Evolutionary conservation across 495 filamentous ascomycete genomes (phyloP), one percentile per base, ranked within the genome.

Genomic region (Podospora tetraspora): DNA sequence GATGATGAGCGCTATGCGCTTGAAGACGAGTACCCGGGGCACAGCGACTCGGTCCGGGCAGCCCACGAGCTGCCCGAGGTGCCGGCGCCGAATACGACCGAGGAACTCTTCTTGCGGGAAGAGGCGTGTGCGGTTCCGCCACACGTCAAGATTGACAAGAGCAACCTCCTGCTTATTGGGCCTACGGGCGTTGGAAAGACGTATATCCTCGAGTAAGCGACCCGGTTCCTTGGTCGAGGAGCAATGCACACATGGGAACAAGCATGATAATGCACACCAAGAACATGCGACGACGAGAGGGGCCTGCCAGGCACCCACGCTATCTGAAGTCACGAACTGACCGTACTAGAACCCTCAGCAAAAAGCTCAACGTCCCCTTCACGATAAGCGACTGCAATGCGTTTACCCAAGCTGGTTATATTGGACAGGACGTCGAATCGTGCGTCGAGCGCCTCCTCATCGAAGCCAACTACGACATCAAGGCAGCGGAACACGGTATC

Each of bases 101-200:
- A 81, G 65, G 66, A 68, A 25, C 79, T 79, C 59, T 80, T 79
- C 65, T 74, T 79, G 59, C 74, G 74, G 10, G 82, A 84, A 63
- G 78, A 88, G 43, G 22, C 19, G 19, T 52, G 70, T 12, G 67
- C 66, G 16, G 82, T 87, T 76, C 78, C 80, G 16, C 84, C 85
- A 1, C 87, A 90, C 23, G 81, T 95, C 52, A 91, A 92, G 59
- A 87, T 99, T 52, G 95, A 97, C 74, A 99, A 99, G 81, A 95
- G 93, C 65, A 99, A 99, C 74, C 85, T 99, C n/a, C 80, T 98
- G 25, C 79, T 97, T 66, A 86, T 99, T 7, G 95, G 95, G 0
- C 96, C 95, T 0, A 96, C 96, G 0, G 95, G 96, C 4, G 95
- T 98, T 5, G 95, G 95, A 0, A 99, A 99, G 79, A 99, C 96